Base-by-base conservation (phyloP, 2,329 filamentous ascomycete species). In the Alternaria triticina region DNA sequence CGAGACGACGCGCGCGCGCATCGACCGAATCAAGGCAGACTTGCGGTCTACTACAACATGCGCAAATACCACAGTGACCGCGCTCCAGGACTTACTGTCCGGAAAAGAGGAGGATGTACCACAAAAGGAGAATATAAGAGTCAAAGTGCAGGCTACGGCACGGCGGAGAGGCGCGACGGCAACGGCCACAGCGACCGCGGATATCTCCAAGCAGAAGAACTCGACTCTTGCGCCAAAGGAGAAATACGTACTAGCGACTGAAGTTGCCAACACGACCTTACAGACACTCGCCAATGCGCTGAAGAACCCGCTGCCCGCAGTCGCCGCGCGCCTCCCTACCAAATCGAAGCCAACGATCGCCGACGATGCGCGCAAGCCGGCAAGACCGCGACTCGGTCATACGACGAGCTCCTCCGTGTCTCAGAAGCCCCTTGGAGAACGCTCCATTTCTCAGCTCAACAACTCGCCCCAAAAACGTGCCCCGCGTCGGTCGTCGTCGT, bases 261-360 rank as follows among this genome's bases (percentile, higher is more conserved):
- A 93, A 65, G 84, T 93, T 36, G 88, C 93, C 71, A 95, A 94
- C 75, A 83, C 84, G 7, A 85, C 89, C 1, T 83, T 94, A 43
- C 93, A 91, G 72, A 84, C 86, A 10, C 84, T 95, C 4, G 85
- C 86, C n/a, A 89, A 91, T 59, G 88, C 88, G 0, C 83, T 88
- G 20, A 93, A 89, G 74, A 78, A 82, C 3, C 65, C 80, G 3
- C 75, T 69, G 9, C 63, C 65, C 25, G 36, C 52, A 8, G 58
- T 65, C 55, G 12, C 62, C 2, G 33, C 68, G 10, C 68, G 64
- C 56, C 25, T 66, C 22, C 59, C 68, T 23, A 54, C 71, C 50
- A 72, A 72, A 50, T 43, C 67, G 45, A 76, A 72, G 45, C 36
- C 69, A 57, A 8, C 64, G 59, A 44, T 76, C 64, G 63, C 76